Evolutionary conservation across 2,329 filamentous ascomycete species (phyloP).

Genomic region (Acrodontium crateriforme): DNA sequence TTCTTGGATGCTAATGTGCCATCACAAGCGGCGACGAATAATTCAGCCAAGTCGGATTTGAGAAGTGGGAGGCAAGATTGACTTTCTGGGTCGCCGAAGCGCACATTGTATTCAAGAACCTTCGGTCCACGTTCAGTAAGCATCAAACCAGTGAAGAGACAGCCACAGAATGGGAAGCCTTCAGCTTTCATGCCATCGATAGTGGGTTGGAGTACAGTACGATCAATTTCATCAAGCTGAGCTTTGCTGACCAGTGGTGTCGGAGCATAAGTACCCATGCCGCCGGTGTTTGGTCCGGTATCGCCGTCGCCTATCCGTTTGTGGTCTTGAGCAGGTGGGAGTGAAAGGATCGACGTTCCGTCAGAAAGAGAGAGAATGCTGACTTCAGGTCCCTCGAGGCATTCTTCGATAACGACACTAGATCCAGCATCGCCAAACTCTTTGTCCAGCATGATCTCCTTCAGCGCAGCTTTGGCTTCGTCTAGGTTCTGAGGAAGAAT

Average conservation of each 20-base stretch:
- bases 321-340: slow-evolving; percentile 91
- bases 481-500: slow-evolving; percentile 71
- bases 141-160: slow-evolving; percentile 87
- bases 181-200: slow-evolving; percentile 79
- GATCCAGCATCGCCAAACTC: slow-evolving; percentile 78
- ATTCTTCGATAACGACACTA: slow-evolving; percentile 93
- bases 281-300: slow-evolving; percentile 82
- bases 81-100: slow-evolving; percentile 84
- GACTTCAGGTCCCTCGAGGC: slow-evolving; percentile 78
- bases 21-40: slow-evolving; percentile 75
- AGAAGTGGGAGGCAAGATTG: slow-evolving; percentile 74
- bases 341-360: slow-evolving; percentile 65
- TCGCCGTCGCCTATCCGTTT: slow-evolving; percentile 90
- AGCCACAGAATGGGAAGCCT: slow-evolving; percentile 52
- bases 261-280: slow-evolving; percentile 95
- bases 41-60: slow-evolving; percentile 71
- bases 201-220: slow-evolving; percentile 75
- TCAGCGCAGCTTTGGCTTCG: slow-evolving; percentile 69
- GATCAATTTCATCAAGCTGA: slow-evolving; percentile 65
- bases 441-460: slow-evolving; percentile 78
- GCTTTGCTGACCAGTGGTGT: slow-evolving; percentile 37
- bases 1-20: slow-evolving; percentile 49
- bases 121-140: slow-evolving; percentile 70
- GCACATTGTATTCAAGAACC: slow-evolving; percentile 83
- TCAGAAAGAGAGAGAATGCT: slow-evolving; percentile 87